Evolutionary conservation across 345 rosid species (phyloP).

Genomic region (Brassica incana): DNA sequence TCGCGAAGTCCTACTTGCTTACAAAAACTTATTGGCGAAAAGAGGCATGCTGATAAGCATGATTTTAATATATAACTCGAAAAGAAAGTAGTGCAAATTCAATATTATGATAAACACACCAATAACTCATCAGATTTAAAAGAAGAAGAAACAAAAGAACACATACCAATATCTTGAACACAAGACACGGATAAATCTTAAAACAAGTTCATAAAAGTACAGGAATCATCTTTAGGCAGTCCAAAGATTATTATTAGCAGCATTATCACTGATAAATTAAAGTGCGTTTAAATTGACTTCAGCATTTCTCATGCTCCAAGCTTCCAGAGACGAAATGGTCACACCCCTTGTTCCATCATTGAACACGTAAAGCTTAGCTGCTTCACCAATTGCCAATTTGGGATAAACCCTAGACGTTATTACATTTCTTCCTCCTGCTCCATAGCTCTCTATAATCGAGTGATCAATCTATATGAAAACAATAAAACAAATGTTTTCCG

Average conservation of each 20-base stretch:
- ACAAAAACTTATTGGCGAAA: not conserved
- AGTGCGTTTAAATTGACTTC: constrained; percentile 23
- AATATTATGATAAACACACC: not conserved
- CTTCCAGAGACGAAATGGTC: constrained; percentile 44
- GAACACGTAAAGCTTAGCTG: constrained; percentile 45
- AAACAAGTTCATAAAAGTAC: not conserved
- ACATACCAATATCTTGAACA: not conserved
- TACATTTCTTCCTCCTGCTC: constrained; percentile 52
- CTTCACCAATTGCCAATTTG: constrained; percentile 40
- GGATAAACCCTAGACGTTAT: constrained; percentile 73
- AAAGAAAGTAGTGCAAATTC: not conserved
- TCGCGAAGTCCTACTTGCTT: not conserved
- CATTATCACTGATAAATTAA: not conserved
- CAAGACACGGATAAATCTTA: not conserved
- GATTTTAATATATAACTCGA: not conserved
- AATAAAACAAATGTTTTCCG: not conserved
- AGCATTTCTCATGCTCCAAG: constrained; percentile 70
- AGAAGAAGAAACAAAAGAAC: not conserved
- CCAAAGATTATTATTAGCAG: not conserved
- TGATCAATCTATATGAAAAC: constrained; percentile 49
- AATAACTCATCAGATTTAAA: not conserved
- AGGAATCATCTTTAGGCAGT: not conserved
- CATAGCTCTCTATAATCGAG: constrained; percentile 57
- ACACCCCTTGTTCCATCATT: constrained; percentile 53
- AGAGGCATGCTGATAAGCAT: not conserved